Evolutionary conservation across 2,329 filamentous ascomycete genomes (phyloP).

Genomic region (Xylariaceae sp.): DNA sequence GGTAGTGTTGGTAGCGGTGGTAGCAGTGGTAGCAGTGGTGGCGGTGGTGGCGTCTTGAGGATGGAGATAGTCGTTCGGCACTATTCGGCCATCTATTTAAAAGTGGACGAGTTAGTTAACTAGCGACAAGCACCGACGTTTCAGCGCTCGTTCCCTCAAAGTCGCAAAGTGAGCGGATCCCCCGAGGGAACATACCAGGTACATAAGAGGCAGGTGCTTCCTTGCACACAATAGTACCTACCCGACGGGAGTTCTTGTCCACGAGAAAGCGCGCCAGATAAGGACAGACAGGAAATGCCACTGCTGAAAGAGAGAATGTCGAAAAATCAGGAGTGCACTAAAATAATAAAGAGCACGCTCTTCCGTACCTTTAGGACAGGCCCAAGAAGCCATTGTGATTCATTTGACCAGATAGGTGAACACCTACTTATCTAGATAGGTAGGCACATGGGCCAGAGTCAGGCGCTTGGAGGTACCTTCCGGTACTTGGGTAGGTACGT

Average conservation of each 20-base stretch:
- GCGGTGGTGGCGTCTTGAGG: background rate
- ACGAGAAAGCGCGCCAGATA: background rate
- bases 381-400: background rate
- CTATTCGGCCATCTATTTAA: conserved; percentile 6
- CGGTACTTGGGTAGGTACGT: too few relatives aligned
- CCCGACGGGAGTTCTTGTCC: too few relatives aligned
- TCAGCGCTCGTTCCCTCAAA: conserved; percentile 9
- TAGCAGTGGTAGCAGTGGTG: background rate
- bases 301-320: background rate
- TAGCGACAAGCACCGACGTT: conserved; percentile 10
- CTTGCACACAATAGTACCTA: background rate
- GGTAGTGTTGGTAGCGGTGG: background rate
- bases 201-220: background rate
- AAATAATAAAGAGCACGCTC: background rate
- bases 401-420: too few relatives aligned
- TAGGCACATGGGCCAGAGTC: too few relatives aligned
- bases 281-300: background rate
- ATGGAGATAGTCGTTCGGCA: background rate
- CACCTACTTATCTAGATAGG: too few relatives aligned
- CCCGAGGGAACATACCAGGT: background rate
- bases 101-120: conserved; percentile 2
- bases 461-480: too few relatives aligned
- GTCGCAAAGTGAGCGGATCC: background rate
- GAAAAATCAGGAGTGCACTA: background rate
- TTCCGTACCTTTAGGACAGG: background rate